Evolutionary conservation across 2,329 filamentous ascomycete genomes (phyloP).

Genomic region (Botrytis medusae): DNA sequence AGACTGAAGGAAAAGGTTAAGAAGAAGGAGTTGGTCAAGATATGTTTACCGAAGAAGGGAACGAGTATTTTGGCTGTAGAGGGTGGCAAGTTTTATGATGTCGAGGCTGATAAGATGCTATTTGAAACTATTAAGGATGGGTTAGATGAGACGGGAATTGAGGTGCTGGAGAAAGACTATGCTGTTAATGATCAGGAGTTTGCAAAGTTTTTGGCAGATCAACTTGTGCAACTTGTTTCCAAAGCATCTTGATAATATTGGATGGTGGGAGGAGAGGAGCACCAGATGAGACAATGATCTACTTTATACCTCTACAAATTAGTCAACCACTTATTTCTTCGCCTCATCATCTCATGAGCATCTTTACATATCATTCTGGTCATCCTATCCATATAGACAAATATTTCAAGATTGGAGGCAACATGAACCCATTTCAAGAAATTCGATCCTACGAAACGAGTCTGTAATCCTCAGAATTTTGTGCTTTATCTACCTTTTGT

Average conservation of each 20-base stretch:
- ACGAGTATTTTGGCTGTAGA: constrained; percentile 59
- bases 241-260: not conserved
- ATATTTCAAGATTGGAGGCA: not conserved
- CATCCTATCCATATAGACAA: not conserved
- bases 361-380: not conserved
- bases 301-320: not conserved
- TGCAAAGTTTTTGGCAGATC: constrained; percentile 48
- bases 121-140: constrained; percentile 54
- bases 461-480: too few relatives aligned
- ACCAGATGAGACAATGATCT: not conserved
- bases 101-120: constrained; percentile 46
- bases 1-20: constrained; percentile 49
- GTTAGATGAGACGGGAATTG: constrained; percentile 50
- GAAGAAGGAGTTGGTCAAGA: constrained; percentile 47
- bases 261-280: not conserved
- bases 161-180: constrained; percentile 49
- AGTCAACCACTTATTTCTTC: not conserved
- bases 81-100: constrained; percentile 54
- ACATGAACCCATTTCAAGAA: not conserved
- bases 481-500: not conserved
- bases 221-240: constrained; percentile 11
- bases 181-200: constrained; percentile 57
- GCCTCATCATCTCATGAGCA: not conserved
- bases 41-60: constrained; percentile 61
- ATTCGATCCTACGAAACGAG: not conserved